A percentile compares a stretch with the other conserved stretches of the same genome.
phyloP scores from a whole-genome alignment of 2,329 filamentous ascomycete genomes.

The Orbilia brochopaga region DNA sequence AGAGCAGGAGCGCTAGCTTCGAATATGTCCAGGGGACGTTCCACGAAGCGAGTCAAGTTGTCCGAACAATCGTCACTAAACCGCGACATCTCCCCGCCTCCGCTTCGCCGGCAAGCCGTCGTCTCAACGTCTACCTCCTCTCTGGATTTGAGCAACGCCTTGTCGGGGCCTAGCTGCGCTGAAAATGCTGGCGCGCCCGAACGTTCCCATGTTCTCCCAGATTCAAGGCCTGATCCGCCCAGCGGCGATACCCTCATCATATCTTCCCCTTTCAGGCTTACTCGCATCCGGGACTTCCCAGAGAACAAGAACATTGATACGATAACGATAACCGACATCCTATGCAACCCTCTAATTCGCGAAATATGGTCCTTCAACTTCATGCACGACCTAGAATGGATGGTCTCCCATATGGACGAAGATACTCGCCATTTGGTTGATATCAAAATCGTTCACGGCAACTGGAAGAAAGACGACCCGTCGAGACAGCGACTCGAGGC shows the following conservation, averaged over 20 bases:
- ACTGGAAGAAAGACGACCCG: constrained; percentile 60
- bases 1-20: neutral
- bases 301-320: constrained; percentile 69
- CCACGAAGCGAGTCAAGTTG: constrained; percentile 35
- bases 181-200: neutral
- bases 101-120: constrained; percentile 23
- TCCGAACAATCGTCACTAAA: constrained; percentile 28
- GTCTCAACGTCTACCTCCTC: neutral
- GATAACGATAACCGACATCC: constrained; percentile 69
- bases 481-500: constrained; percentile 17
- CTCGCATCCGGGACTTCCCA: constrained; percentile 70
- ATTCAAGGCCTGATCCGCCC: neutral
- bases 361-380: constrained; percentile 76
- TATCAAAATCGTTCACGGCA: constrained; percentile 67
- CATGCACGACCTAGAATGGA: constrained; percentile 67
- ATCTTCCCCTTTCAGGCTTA: constrained; percentile 74
- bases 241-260: constrained; percentile 54
- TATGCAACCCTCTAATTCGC: constrained; percentile 75
- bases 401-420: constrained; percentile 64
- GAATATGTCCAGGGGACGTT: constrained; percentile 21
- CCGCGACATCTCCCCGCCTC: constrained; percentile 42
- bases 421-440: constrained; percentile 63
- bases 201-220: neutral
- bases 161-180: neutral
- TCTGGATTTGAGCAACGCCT: neutral